Conservation (phyloP, 2,329 filamentous ascomycete species). For the Fusarium miscanthi region DNA sequence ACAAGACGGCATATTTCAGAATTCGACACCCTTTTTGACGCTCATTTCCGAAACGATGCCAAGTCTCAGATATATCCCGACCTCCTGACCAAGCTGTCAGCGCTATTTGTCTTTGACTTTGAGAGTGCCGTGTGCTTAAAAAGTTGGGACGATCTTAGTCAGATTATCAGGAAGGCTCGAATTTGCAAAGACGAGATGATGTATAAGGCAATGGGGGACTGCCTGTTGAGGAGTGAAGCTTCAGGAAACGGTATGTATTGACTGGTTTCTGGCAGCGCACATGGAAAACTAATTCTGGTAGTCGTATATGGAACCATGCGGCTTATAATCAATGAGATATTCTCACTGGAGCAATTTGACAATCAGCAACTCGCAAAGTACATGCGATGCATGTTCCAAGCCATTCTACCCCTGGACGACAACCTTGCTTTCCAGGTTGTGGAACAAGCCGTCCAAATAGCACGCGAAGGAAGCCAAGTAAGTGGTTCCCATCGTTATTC, state of each 20-base stretch:
- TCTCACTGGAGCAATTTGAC: constrained; percentile 66
- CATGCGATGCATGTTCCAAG: constrained; percentile 80
- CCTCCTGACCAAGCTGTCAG: constrained; percentile 70
- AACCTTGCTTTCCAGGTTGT: constrained; percentile 68
- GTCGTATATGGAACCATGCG: constrained; percentile 66
- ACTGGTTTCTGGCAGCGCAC: not conserved
- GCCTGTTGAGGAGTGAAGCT: constrained; percentile 65
- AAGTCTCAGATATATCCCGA: constrained; percentile 59
- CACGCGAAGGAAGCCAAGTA: constrained; percentile 62
- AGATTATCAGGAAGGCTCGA: constrained; percentile 66
- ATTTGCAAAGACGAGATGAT: constrained; percentile 57
- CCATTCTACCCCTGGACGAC: constrained; percentile 68
- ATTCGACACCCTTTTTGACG: constrained; percentile 71
- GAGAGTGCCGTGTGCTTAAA: constrained; percentile 77
- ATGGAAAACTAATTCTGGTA: constrained; percentile 42
- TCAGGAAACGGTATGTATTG: constrained; percentile 61
- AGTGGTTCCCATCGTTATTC: not conserved
- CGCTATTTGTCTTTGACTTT: constrained; percentile 80
- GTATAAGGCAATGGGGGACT: constrained; percentile 74
- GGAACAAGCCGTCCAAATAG: constrained; percentile 69
- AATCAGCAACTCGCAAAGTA: constrained; percentile 76
- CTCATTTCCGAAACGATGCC: constrained; percentile 53
- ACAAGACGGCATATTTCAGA: constrained; percentile 69
- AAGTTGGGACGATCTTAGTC: constrained; percentile 72
- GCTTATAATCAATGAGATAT: constrained; percentile 77